phyloP scores from a whole-genome alignment of 176 grass and related monocot genomes.

The Eleusine coracana region DNA sequence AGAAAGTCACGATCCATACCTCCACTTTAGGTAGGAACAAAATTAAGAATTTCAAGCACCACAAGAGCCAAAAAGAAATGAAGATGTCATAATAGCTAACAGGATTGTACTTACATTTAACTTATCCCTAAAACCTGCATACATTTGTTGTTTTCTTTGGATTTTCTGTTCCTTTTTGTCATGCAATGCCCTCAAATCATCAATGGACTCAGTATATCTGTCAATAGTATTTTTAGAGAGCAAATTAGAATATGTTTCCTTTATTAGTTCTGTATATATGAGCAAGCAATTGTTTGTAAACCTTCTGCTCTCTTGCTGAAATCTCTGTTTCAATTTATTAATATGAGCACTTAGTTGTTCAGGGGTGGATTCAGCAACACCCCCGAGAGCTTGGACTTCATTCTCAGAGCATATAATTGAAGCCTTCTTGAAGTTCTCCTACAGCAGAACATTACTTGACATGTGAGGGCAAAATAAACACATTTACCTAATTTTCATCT shows the following conservation, averaged over 20 bases:
- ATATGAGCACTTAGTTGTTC: slow-evolving; percentile 75
- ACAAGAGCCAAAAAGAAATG: background rate
- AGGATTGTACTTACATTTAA: slow-evolving; percentile 64
- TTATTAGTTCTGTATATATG: slow-evolving; percentile 15
- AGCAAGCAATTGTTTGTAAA: slow-evolving; percentile 42
- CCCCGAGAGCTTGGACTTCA: slow-evolving; percentile 71
- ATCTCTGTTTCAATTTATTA: slow-evolving; percentile 66
- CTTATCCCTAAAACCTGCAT: slow-evolving; percentile 74
- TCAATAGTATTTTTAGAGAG: background rate
- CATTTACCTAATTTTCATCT: background rate
- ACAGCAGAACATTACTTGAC: slow-evolving; percentile 7
- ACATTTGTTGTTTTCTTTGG: slow-evolving; percentile 63
- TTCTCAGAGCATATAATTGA: slow-evolving; percentile 76
- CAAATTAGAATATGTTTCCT: background rate
- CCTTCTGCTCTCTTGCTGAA: slow-evolving; percentile 87
- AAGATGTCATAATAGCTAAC: background rate
- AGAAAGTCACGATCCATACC: background rate
- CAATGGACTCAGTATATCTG: slow-evolving; percentile 73
- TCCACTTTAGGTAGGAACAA: background rate
- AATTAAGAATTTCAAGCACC: background rate
- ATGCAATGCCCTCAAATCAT: slow-evolving; percentile 76
- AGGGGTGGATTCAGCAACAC: slow-evolving; percentile 54
- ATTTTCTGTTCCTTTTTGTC: slow-evolving; percentile 71
- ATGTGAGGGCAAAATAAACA: slow-evolving; percentile 9
- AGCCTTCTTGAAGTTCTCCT: slow-evolving; percentile 82